These are phyloP conservation scores for Ettlia oleoabundans DNA, from an alignment of 139 green algal genomes.

Conservation along the genomic window DNA sequence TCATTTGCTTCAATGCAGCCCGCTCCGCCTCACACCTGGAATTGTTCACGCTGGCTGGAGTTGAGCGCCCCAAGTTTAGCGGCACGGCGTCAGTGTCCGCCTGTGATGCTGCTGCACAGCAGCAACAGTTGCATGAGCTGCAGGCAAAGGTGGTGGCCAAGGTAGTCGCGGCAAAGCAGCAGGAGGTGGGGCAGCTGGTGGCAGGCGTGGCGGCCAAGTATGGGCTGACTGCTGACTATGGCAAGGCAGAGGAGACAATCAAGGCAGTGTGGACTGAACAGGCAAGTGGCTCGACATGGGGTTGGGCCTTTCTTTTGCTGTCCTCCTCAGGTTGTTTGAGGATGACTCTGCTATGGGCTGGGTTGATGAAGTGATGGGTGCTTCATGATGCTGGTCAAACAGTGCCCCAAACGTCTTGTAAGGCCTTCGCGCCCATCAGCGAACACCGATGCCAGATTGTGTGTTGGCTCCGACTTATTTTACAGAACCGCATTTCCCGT, in stretches of 20 bases:
- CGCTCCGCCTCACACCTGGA: constrained; percentile 18
- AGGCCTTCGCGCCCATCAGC: too few species aligned
- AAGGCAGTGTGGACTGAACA: constrained; percentile 33
- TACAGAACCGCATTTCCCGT: not conserved
- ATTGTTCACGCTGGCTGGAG: not conserved
- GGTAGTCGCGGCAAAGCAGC: constrained; percentile 15
- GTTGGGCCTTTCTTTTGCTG: not conserved
- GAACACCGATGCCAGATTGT: too few species aligned
- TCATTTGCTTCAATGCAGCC: constrained; percentile 12
- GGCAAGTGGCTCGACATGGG: not conserved
- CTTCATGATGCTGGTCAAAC: too few species aligned
- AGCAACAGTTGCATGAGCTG: not conserved
- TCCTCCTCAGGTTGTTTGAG: too few species aligned
- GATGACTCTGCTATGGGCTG: too few species aligned
- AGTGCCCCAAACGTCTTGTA: too few species aligned
- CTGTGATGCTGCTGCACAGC: not conserved
- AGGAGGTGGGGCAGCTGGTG: constrained; percentile 10
- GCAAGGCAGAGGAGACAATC: constrained; percentile 26
- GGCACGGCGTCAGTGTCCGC: too few species aligned
- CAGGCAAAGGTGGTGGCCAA: constrained; percentile 16
- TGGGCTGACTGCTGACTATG: constrained; percentile 20
- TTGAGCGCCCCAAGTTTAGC: not conserved
- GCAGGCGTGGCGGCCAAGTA: constrained; percentile 27
- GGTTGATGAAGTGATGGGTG: too few species aligned
- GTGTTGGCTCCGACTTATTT: too few species aligned